Evolutionary conservation across 805 yeast genomes (phyloP).

Genomic region (Pichia paraexigua): DNA sequence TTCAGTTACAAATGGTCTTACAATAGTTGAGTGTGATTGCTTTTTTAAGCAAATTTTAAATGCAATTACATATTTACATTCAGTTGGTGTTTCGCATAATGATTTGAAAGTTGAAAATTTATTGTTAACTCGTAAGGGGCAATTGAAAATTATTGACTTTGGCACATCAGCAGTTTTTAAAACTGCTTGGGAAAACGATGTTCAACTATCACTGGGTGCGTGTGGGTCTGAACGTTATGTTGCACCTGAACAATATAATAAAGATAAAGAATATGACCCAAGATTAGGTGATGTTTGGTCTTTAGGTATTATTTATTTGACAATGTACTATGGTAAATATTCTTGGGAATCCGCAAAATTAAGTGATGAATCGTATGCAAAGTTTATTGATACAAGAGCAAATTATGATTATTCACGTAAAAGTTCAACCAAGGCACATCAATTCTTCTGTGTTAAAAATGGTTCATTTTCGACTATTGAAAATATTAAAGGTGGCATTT

Average conservation of each 20-base stretch:
- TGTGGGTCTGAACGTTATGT: constrained; percentile 89
- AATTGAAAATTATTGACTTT: constrained; percentile 70
- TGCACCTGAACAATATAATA: constrained; percentile 77
- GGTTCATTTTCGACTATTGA: constrained; percentile 50
- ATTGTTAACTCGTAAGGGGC: constrained; percentile 57
- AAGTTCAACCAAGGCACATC: constrained; percentile 21
- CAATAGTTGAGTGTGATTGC: constrained; percentile 73
- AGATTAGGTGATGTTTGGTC: constrained; percentile 86
- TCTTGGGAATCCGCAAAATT: constrained; percentile 31
- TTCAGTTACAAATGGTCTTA: constrained; percentile 43
- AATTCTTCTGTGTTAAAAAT: constrained; percentile 25
- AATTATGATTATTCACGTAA: constrained; percentile 23
- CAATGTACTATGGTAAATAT: constrained; percentile 42
- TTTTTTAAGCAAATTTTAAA: constrained; percentile 78
- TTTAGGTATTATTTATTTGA: constrained; percentile 67
- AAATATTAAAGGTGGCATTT: constrained; percentile 33
- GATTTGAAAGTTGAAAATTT: constrained; percentile 88
- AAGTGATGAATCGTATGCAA: constrained; percentile 35
- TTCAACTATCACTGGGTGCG: constrained; percentile 61
- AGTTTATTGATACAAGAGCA: constrained; percentile 40
- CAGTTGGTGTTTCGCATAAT: constrained; percentile 89
- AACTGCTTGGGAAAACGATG: constrained; percentile 79
- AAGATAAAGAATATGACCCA: constrained; percentile 57
- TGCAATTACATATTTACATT: constrained; percentile 80
- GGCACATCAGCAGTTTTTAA: constrained; percentile 88